Conservation (phyloP, 2,329 filamentous ascomycete genomes). For the Ilyonectria sp. region DNA sequence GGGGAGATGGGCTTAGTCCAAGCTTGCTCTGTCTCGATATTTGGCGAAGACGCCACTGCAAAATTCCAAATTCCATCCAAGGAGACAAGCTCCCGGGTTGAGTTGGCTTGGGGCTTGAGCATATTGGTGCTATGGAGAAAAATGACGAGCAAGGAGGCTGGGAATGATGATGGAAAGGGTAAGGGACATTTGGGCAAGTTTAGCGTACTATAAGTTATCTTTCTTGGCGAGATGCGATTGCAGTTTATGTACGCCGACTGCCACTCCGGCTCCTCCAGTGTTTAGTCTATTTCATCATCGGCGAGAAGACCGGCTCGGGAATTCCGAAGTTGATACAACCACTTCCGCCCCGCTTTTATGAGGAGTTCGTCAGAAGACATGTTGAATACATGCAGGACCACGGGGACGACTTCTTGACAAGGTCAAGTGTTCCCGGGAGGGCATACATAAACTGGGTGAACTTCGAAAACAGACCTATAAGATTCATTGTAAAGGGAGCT, state of each 20-base stretch:
- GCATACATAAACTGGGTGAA: too few relatives aligned
- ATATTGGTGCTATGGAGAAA: slow-evolving; percentile 11
- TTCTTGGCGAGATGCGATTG: background rate
- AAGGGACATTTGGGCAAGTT: background rate
- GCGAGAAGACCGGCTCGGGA: background rate
- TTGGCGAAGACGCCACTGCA: slow-evolving; percentile 15
- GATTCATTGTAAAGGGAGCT: too few relatives aligned
- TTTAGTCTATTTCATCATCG: background rate
- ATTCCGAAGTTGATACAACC: background rate
- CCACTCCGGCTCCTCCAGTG: too few relatives aligned
- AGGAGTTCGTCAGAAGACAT: background rate
- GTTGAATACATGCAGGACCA: background rate
- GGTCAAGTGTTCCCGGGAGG: too few relatives aligned
- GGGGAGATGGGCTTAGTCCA: slow-evolving; percentile 24
- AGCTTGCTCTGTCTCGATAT: slow-evolving; percentile 17
- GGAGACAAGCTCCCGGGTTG: slow-evolving; percentile 27
- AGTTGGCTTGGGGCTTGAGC: slow-evolving; percentile 31
- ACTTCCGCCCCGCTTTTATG: background rate
- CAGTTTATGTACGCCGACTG: too few relatives aligned
- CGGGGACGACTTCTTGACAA: background rate
- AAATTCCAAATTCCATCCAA: slow-evolving; percentile 37
- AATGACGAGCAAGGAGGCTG: background rate
- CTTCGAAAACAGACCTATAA: too few relatives aligned
- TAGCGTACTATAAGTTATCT: background rate
- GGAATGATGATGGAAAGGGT: background rate